These are phyloP conservation scores for Puccinia triticina DNA, from an alignment of 1,284 basidiomycete genomes.

Conservation along the genomic window DNA sequence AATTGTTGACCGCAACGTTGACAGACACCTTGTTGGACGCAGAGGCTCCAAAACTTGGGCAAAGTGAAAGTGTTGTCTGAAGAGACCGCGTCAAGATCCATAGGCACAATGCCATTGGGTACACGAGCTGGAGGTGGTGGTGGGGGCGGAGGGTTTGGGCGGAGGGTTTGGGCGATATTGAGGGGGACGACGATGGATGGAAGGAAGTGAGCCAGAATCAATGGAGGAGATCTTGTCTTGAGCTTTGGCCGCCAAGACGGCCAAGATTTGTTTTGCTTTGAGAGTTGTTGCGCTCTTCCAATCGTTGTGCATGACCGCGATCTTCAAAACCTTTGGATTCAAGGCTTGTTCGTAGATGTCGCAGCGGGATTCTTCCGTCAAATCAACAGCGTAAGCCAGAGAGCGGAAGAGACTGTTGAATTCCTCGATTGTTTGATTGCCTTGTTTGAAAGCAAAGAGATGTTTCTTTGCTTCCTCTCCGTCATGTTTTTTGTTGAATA, in stretches of 20 bases:
- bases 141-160: neutral
- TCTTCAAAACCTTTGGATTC: conserved; percentile 3
- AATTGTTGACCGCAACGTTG: neutral
- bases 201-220: neutral
- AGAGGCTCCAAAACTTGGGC: neutral
- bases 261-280: neutral
- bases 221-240: neutral
- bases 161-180: neutral
- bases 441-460: neutral
- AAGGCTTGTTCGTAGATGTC: conserved; percentile 17
- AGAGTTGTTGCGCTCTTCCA: neutral
- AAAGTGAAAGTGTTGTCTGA: neutral
- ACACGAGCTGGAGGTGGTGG: neutral
- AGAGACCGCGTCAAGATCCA: neutral
- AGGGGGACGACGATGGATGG: neutral
- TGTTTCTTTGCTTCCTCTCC: conserved; percentile 2
- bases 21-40: neutral
- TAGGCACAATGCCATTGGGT: neutral
- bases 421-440: neutral
- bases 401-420: conserved; percentile 5
- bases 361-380: conserved; percentile 12
- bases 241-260: neutral
- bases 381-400: neutral
- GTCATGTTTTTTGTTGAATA: conserved; percentile 16
- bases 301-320: neutral